Base-by-base conservation (phyloP, 495 filamentous ascomycete species). In the Xylaria palmicola region DNA sequence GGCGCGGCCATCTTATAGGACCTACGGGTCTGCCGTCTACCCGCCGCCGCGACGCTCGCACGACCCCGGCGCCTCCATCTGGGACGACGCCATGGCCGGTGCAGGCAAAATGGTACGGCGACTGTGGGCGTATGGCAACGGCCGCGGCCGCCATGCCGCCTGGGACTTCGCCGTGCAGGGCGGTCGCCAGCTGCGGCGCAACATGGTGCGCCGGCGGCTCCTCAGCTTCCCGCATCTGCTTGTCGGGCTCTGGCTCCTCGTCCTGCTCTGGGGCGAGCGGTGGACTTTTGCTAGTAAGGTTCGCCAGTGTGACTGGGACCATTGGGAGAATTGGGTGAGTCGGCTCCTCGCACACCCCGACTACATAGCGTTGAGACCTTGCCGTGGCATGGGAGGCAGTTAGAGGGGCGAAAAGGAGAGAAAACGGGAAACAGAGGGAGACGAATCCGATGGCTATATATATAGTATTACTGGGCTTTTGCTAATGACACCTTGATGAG, bases 281-380 rank as follows among this genome's bases (percentile, higher is more conserved):
- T 87, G 81, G 62, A 83, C 88, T 24, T 98, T 94, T 67, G 75
- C 80, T 41, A 81, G 80, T 50, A 83, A 79, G 56, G 79, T 97
- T 12, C 80, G 83, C 52, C 75, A 70, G n/a, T 98, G 94, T 72
- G 71, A 81, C 40, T 98, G 94, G 94, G 79, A 81, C 26, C 81
- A 79, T 47, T 98, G 94, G 94, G 94, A 97, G 75, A 81, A 84
- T 73, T 98, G 93, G 93, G 93, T 96, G 79, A 74, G 89, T 74
- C 19, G 7, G 12, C 17, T 2, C 24, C 19, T 17, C 10, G 39
- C 32, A 2, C 7, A 27, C 29, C 29, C 34, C 6, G 8, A 34
- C 29, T 34, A 6, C 29, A 27, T 51, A 10, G 3, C 20, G 6
- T 13, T 20, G 15, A 7, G 19, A 24, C 6, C 44, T 27, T 12